Base-by-base conservation (phyloP, 805 yeast genomes). In the Candida palmyrensis region DNA sequence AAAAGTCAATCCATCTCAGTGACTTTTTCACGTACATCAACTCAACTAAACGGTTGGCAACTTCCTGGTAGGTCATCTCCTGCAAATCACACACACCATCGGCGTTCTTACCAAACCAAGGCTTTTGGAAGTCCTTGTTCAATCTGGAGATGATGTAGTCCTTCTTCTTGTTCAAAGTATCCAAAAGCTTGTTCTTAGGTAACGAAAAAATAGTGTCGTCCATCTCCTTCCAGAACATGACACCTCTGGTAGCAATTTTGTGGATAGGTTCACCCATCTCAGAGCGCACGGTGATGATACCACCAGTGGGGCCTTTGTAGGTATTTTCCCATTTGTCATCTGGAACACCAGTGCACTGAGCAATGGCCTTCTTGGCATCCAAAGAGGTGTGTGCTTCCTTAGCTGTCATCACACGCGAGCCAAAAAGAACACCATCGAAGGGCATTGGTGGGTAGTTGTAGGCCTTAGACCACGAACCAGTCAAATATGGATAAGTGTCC, bases 221-320 rank as follows among this genome's bases (percentile, higher is more conserved):
- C 68, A 92, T 71, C 67, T 92, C 97, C 59, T 87, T 85, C 98
- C 99, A 92, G 59, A 92, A 79, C 63, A 85, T 57, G 40, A 92
- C 97, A 73, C 96, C 97, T 60, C 98, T 82, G 38, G 99, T 92
- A 19, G 98, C 97, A 47, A 92, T 76, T 71, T 92, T 92, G 67
- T 92, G 99, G 55, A 92, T 92, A 54, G 98, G 98, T 71, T 92
- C 98, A 57, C 99, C 98, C 98, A 92, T 92, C 71, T 92, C 99
- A 12, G 97, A 90, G 57, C 85, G 75, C 41, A 92, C 98, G 36
- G 98, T 90, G 48, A 92, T 71, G 45, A 92, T 78, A 64, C 98
- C 99, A 69, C 98, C 98, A 40, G 97, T 80, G 53, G 96, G 90
- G 55, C 82, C 82, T 69, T 84, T 83, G 71, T 92, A 92, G 30